Conservation (phyloP, 169 alveolate genomes). For the Babesia ovata region DNA sequence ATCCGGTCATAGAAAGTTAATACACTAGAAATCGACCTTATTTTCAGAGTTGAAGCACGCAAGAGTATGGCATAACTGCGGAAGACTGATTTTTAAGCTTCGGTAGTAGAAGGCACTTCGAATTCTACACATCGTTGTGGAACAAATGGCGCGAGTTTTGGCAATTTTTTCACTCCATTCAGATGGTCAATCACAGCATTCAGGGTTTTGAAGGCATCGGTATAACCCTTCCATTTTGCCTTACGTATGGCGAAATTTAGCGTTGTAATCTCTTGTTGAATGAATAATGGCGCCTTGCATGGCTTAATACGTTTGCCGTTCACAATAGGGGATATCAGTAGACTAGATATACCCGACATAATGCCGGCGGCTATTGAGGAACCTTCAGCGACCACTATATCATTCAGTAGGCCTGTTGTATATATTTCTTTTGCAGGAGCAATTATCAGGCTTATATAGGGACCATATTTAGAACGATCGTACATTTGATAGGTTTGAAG, state of each 20-base stretch:
- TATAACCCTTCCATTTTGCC: constrained; percentile 31
- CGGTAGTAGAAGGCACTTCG: too few relatives aligned
- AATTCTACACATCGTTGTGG: too few relatives aligned
- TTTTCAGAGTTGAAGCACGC: too few relatives aligned
- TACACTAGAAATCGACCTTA: too few relatives aligned
- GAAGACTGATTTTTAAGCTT: too few relatives aligned
- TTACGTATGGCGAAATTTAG: background rate
- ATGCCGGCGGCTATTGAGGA: constrained; percentile 73
- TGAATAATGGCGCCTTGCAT: background rate
- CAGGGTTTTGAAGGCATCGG: background rate
- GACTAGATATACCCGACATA: constrained; percentile 62
- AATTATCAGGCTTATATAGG: constrained; percentile 44
- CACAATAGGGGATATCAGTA: constrained; percentile 56
- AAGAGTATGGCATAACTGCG: too few relatives aligned
- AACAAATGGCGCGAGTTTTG: too few relatives aligned
- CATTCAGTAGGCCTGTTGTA: constrained; percentile 50
- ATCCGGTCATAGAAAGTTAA: too few relatives aligned
- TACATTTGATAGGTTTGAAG: constrained; percentile 33
- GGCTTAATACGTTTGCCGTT: constrained; percentile 37
- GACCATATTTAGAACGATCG: constrained; percentile 64
- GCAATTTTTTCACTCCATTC: too few relatives aligned
- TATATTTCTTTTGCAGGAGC: constrained; percentile 70
- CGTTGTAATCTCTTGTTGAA: background rate
- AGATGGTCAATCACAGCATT: background rate
- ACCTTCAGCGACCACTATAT: constrained; percentile 61